Percentiles rank a stretch among this genome's conserved stretches.
These are phyloP conservation scores for Brassica napus DNA, from an alignment of 345 rosid species.

Conservation along the genomic window Da-Ae NC_063449.1:39220001-39220500, in stretches of 20 bases:
- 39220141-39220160: background rate
- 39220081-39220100: constrained; percentile 79
- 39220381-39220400: background rate
- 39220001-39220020: background rate
- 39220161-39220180: background rate
- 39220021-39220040: constrained; percentile 71
- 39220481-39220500: background rate
- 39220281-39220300: constrained; percentile 71
- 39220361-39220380: background rate
- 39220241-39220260: constrained; percentile 47
- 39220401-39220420: constrained; percentile 64
- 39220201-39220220: too few species aligned
- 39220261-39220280: constrained; percentile 87
- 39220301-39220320: constrained; percentile 62
- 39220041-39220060: constrained; percentile 83
- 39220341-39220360: background rate
- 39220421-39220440: constrained; percentile 76
- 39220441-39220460: constrained; percentile 58
- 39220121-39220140: background rate
- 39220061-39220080: constrained; percentile 96
- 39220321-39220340: background rate
- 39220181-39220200: too few species aligned
- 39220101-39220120: constrained; percentile 56
- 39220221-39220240: background rate
- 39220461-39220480: constrained; percentile 79